Evolutionary conservation across 805 yeast species (phyloP), one percentile per base, ranked within the genome.

Genomic region (Cyberlindnera mycetangii): DNA sequence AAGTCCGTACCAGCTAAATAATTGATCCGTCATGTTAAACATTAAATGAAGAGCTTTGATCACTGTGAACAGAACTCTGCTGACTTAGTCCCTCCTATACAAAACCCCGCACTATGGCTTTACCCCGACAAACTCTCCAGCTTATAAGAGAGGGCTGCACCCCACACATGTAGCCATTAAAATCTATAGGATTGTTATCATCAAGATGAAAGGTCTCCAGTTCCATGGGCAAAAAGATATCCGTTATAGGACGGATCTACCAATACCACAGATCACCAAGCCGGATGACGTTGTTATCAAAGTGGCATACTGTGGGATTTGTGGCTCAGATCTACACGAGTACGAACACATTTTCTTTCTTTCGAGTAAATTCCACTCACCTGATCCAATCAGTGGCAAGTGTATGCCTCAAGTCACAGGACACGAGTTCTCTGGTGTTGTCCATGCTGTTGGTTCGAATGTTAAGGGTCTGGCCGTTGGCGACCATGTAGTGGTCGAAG

Each of bases 281-380:
- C 63, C 64, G 5, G 70, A 71, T 36, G 78, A 74, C 42, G 65
- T 74, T 28, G 61, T 72, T n/a, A 48, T 75, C 20, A 70, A 68
- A 33, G 65, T 75, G 15, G 67, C 70, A 11, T 76, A 62, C 55
- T 77, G 83, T 53, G 85, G 85, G 32, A 56, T 67, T 35, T 79
- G 85, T 55, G 85, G 85, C 27, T 67, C 81, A 0, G 85, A 79
- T 58, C 60, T 79, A 16, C 84, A 79, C 50, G 80, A 82, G 59
- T 81, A 68, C 50, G 64, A 70, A 39, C 80, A 75, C 20, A 86
- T 84, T 2, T 83, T 85, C 15, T 76, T 78, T 43, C 78, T 81
- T 50, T 73, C 75, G 61, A 73, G 74, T n/a, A 67, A 71, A 47
- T 69, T 61, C 33, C 68, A 70, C 18, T 24, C 32, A 3, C 61